Evolutionary conservation across 139 green algal species (phyloP).

Genomic region (Closterium sp.): DNA sequence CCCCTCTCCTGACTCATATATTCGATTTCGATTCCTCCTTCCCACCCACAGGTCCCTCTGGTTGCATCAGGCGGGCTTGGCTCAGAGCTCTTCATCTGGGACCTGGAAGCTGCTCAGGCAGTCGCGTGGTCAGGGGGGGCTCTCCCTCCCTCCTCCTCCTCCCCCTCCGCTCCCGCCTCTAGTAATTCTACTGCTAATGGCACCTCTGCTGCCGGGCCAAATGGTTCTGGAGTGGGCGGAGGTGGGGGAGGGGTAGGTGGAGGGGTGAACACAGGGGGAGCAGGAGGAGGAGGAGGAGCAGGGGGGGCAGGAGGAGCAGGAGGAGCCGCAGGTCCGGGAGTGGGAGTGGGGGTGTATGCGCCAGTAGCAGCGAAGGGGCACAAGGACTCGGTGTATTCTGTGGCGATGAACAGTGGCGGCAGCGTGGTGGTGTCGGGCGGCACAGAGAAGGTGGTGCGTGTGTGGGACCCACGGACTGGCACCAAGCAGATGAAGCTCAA

Average conservation of each 20-base stretch:
- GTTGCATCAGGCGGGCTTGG: conserved; percentile 42
- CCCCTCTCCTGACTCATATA: not conserved
- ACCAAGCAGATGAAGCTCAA: conserved; percentile 70
- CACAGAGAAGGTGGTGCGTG: conserved; percentile 62
- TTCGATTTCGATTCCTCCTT: too few species aligned
- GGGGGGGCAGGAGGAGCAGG: not conserved
- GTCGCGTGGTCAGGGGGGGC: not conserved
- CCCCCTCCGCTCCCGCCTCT: not conserved
- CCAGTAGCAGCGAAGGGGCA: conserved; percentile 35
- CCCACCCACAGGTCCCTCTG: not conserved
- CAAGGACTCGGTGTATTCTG: conserved; percentile 74
- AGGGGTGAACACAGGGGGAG: not conserved
- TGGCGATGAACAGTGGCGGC: conserved; percentile 66
- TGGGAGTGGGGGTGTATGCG: not conserved
- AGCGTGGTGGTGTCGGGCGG: conserved; percentile 71
- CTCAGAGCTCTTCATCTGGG: conserved; percentile 46
- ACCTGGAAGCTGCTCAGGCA: conserved; percentile 18
- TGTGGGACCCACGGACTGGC: conserved; percentile 71
- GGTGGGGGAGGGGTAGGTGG: not conserved
- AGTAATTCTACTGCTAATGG: not conserved
- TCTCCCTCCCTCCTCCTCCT: not conserved
- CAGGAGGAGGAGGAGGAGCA: not conserved
- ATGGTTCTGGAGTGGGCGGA: not conserved
- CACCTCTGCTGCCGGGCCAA: not conserved
- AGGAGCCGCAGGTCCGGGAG: not conserved